phyloP scores from a whole-genome alignment of 306 rosid genomes.

The Hippophae rhamnoides region DNA sequence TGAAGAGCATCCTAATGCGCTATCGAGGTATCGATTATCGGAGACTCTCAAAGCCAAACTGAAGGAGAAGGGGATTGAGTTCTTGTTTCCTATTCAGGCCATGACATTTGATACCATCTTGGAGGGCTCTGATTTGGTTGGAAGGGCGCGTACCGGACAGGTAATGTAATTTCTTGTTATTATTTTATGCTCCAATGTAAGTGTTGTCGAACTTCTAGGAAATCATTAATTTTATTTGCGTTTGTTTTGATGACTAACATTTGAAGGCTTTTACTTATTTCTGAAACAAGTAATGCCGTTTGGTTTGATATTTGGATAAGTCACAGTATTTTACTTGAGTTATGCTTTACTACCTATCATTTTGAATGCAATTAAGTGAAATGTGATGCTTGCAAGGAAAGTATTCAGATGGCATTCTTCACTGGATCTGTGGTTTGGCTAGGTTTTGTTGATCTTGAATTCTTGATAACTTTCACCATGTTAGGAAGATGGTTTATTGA shows the following conservation, averaged over 20 bases:
- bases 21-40: constrained; percentile 60
- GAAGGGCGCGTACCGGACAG: constrained; percentile 98
- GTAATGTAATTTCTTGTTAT: constrained; percentile 11
- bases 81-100: constrained; percentile 83
- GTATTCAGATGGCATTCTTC: too few species aligned
- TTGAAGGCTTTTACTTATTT: too few species aligned
- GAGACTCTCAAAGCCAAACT: constrained; percentile 47
- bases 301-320: too few species aligned
- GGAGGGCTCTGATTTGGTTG: constrained; percentile 82
- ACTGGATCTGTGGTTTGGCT: too few species aligned
- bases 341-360: constrained; percentile 36
- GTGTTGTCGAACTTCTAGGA: neutral
- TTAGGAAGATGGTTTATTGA: too few species aligned
- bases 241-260: too few species aligned
- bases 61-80: constrained; percentile 65
- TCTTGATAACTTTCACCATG: too few species aligned
- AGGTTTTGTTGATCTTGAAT: too few species aligned
- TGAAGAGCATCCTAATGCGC: constrained; percentile 50
- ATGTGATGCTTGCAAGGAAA: too few species aligned
- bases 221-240: neutral
- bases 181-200: neutral
- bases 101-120: constrained; percentile 62
- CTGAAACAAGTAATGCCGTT: too few species aligned
- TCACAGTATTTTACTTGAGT: constrained; percentile 6
- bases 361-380: too few species aligned